These are phyloP conservation scores for Grosmannia huntii DNA, from an alignment of 2,329 filamentous ascomycete genomes.

Conservation along the genomic window DNA sequence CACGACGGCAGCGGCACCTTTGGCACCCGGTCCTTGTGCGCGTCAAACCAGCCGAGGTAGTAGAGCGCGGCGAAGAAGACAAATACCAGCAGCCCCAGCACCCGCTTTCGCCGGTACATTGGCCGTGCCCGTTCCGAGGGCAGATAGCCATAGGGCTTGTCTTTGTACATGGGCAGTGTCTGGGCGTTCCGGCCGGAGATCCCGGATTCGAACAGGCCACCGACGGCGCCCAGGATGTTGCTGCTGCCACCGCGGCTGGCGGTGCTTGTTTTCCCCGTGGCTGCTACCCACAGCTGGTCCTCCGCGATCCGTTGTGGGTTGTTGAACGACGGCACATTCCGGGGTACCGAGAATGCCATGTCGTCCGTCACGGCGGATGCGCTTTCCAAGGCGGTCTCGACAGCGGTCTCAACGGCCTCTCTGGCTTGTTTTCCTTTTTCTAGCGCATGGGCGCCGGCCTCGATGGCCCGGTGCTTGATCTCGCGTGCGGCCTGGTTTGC, in stretches of 20 bases:
- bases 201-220: slow-evolving; percentile 46
- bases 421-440: slow-evolving; percentile 25
- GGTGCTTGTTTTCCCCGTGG: neutral
- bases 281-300: slow-evolving; percentile 50
- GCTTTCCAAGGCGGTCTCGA: slow-evolving; percentile 10
- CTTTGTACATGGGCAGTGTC: slow-evolving; percentile 90
- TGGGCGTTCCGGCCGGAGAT: slow-evolving; percentile 14
- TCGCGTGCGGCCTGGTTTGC: slow-evolving; percentile 31
- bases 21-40: slow-evolving; percentile 22
- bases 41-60: slow-evolving; percentile 50
- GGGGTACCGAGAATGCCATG: slow-evolving; percentile 56
- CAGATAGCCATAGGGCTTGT: slow-evolving; percentile 77
- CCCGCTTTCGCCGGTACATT: slow-evolving; percentile 51
- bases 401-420: slow-evolving; percentile 16
- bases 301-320: slow-evolving; percentile 52
- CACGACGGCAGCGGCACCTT: slow-evolving; percentile 27
- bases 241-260: slow-evolving; percentile 15
- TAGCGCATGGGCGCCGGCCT: slow-evolving; percentile 34
- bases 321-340: slow-evolving; percentile 56
- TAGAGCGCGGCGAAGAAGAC: slow-evolving; percentile 51
- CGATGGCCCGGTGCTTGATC: slow-evolving; percentile 33
- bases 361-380: slow-evolving; percentile 17
- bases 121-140: slow-evolving; percentile 45
- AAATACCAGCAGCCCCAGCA: slow-evolving; percentile 37
- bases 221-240: slow-evolving; percentile 48